Percentiles rank a stretch among this genome's conserved stretches.
Conservation (phyloP, 2,329 filamentous ascomycete genomes). For the Colletotrichum horii region DNA sequence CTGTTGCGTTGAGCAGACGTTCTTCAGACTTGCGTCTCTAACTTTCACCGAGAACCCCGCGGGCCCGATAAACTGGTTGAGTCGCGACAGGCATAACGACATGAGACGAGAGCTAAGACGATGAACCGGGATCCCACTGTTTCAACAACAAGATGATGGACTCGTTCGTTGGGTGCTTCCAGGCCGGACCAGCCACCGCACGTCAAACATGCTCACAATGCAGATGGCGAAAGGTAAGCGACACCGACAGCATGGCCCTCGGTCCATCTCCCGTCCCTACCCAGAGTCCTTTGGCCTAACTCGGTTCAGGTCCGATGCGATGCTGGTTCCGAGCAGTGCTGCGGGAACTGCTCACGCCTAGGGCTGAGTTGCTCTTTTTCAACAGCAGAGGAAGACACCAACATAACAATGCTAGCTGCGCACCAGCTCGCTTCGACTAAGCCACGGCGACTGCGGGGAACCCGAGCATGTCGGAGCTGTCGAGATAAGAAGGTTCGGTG, state of each 20-base stretch:
- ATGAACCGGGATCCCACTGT: constrained; percentile 1
- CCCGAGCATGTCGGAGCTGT: constrained; percentile 31
- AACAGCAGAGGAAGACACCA: background rate
- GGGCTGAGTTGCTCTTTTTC: constrained; percentile 37
- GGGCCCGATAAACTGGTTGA: background rate
- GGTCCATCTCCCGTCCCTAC: background rate
- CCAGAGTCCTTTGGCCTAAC: background rate
- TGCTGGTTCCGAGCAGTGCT: constrained; percentile 29
- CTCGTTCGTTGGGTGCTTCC: constrained; percentile 24
- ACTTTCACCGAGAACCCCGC: background rate
- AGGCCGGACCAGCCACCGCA: constrained; percentile 1
- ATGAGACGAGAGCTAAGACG: constrained; percentile 6
- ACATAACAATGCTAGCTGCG: constrained; percentile 12
- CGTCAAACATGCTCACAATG: constrained; percentile 29
- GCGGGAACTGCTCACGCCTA: constrained; percentile 37
- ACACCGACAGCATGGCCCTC: background rate
- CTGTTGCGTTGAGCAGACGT: background rate
- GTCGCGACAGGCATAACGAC: background rate
- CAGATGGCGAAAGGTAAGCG: constrained; percentile 25
- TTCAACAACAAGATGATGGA: constrained; percentile 20
- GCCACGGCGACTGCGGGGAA: constrained; percentile 23
- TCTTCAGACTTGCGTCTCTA: background rate
- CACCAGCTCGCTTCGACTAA: background rate
- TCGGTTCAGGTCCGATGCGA: constrained; percentile 31
- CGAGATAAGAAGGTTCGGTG: constrained; percentile 28